A percentile compares a stretch with the other conserved stretches of the same genome.
These are phyloP conservation scores for Colletotrichum eremochloae DNA, from an alignment of 2,329 filamentous ascomycete genomes.

Conservation along the genomic window DNA sequence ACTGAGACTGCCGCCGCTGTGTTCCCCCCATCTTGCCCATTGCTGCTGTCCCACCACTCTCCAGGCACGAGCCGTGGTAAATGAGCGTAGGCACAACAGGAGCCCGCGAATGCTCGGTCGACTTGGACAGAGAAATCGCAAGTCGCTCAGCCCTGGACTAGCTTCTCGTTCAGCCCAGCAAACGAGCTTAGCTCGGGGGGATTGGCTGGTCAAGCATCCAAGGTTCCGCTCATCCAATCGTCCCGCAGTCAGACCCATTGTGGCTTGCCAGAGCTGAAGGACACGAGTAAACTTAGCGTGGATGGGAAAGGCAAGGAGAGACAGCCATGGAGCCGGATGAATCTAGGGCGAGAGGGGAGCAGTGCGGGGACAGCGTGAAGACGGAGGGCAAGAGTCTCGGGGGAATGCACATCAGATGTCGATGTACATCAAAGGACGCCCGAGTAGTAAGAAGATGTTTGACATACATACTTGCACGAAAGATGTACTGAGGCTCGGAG, in stretches of 20 bases:
- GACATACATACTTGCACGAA: too few relatives aligned
- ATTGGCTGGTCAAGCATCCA: slow-evolving; percentile 37
- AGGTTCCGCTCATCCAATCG: slow-evolving; percentile 46
- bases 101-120: slow-evolving; percentile 13
- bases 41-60: slow-evolving; percentile 25
- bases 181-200: slow-evolving; percentile 47
- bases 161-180: slow-evolving; percentile 43
- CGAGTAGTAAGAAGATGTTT: neutral
- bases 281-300: slow-evolving; percentile 24
- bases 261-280: slow-evolving; percentile 56
- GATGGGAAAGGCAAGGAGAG: slow-evolving; percentile 11
- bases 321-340: slow-evolving; percentile 6
- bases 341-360: neutral
- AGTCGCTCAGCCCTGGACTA: slow-evolving; percentile 46
- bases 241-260: slow-evolving; percentile 35
- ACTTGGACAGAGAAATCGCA: slow-evolving; percentile 20
- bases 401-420: neutral
- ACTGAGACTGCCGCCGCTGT: slow-evolving; percentile 3
- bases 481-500: neutral
- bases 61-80: slow-evolving; percentile 11
- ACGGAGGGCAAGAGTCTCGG: slow-evolving; percentile 27
- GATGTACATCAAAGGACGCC: neutral
- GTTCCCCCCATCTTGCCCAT: slow-evolving; percentile 1
- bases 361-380: neutral
- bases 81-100: slow-evolving; percentile 13